A percentile compares a stretch with the other conserved stretches of the same genome.
Conservation (phyloP, 202 grass and related monocot genomes). For the Setaria italica region DNA sequence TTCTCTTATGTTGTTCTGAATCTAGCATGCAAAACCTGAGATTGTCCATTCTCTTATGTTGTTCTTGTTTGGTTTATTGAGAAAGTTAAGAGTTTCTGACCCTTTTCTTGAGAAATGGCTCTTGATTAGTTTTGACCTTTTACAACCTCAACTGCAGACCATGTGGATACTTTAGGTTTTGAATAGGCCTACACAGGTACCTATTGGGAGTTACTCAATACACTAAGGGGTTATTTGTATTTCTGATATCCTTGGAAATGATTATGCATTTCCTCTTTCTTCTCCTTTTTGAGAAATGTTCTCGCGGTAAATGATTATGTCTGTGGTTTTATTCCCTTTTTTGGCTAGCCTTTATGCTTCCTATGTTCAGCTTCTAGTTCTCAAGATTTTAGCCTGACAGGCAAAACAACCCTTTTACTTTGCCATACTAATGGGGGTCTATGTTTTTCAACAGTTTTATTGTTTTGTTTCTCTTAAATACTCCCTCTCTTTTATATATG, state of each 20-base stretch:
- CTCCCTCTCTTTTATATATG: no score
- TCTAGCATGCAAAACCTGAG: no score
- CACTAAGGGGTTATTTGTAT: background rate
- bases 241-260: constrained; percentile 22
- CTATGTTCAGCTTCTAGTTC: background rate
- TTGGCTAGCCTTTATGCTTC: constrained; percentile 28
- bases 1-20: background rate
- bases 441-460: background rate
- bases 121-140: constrained; percentile 19
- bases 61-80: background rate
- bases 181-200: background rate
- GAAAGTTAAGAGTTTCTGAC: background rate
- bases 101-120: background rate
- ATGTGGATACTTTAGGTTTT: constrained; percentile 9
- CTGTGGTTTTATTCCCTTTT: background rate
- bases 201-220: background rate
- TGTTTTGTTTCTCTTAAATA: background rate
- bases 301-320: constrained; percentile 30
- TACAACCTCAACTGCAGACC: background rate
- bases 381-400: background rate
- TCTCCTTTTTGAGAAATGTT: background rate
- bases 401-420: constrained; percentile 24
- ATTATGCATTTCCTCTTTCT: background rate
- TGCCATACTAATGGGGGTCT: background rate
- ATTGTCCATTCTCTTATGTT: no score